Evolutionary conservation across 352 stramenopile genomes (phyloP).

Genomic region (Globisporangium cederbergense): DNA sequence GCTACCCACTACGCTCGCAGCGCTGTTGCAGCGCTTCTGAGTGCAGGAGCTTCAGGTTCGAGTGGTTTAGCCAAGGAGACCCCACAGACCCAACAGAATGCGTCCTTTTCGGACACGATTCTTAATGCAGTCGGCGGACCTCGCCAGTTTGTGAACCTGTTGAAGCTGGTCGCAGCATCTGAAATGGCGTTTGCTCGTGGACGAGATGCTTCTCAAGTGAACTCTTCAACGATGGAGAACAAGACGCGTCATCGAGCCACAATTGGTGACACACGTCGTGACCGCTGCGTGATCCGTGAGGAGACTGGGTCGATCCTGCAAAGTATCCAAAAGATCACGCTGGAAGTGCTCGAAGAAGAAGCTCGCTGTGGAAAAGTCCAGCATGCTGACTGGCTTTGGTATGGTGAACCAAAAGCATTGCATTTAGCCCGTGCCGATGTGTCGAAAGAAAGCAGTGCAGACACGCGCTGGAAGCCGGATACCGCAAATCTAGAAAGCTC

Average conservation of each 20-base stretch:
- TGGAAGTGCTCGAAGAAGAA: constrained; percentile 64
- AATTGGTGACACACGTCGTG: not conserved
- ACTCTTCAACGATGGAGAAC: not conserved
- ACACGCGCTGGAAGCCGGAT: not conserved
- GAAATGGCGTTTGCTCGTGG: constrained; percentile 57
- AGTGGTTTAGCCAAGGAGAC: constrained; percentile 1
- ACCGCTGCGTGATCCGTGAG: constrained; percentile 6
- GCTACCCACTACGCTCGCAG: constrained; percentile 80
- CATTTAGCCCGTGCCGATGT: not conserved
- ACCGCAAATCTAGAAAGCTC: not conserved
- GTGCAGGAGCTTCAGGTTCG: constrained; percentile 1
- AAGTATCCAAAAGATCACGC: constrained; percentile 44
- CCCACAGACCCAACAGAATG: constrained; percentile 10
- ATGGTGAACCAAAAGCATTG: not conserved
- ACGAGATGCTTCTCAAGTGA: not conserved
- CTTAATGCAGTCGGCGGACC: constrained; percentile 57
- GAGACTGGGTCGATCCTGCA: constrained; percentile 45
- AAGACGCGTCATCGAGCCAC: not conserved
- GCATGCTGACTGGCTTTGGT: constrained; percentile 17
- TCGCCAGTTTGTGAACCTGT: constrained; percentile 70
- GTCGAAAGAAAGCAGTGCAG: not conserved
- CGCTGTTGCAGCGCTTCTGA: constrained; percentile 40
- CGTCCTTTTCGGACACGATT: constrained; percentile 33
- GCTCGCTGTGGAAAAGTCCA: constrained; percentile 29
- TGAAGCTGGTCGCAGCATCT: constrained; percentile 80